Evolutionary conservation across 192 early-diverging fungal species (phyloP), one percentile per base, ranked within the genome.

Genomic region (Podila horticola): DNA sequence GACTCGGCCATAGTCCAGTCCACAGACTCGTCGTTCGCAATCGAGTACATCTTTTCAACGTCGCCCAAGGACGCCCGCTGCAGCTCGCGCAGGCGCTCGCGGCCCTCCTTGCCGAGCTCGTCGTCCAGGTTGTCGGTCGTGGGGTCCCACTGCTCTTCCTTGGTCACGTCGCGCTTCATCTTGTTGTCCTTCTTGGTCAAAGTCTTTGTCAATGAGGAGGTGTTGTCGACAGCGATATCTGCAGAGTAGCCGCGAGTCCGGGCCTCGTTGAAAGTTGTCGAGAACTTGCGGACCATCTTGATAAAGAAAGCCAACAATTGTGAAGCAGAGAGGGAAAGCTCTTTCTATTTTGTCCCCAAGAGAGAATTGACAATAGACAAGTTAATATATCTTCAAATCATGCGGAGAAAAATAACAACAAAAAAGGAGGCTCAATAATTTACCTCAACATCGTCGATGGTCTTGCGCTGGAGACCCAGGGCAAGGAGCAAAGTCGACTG

Each of bases 241-340:
- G 82, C 74, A 55, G 84, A 22, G 90, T 86, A 63, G 60, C 91
- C 28, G 64, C 38, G 66, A 82, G 86, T 74, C 92, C 90, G 26
- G 94, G 86, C 31, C 71, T 85, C 65, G 84, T 84, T 73, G 95
- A 95, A 76, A 83, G 91, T 60, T 74, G 86, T 51, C 5, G 88
- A 91, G 74, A 93, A 89, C 87, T 97, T 98, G 74, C 94, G 89
- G 74, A 97, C 84, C n/a, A 95, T 85, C 85, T 98, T 99, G 68
- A 92, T 96, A 75, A 99, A 98, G 66, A 98, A 83, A 0, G 97
- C 98, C 86, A 99, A 77, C 24, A 98, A 86, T 83, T 98, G 97
- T 34, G 90, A 89, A 6, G 88, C 88, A 0, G 96, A 92, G 33
- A 99, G 75, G 33, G 88, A 89, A 28, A 98, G 76, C 64, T 99